Evolutionary conservation across 495 filamentous ascomycete species (phyloP), one percentile per base, ranked within the genome.

Genomic region (Hyaloscypha finlandica): DNA sequence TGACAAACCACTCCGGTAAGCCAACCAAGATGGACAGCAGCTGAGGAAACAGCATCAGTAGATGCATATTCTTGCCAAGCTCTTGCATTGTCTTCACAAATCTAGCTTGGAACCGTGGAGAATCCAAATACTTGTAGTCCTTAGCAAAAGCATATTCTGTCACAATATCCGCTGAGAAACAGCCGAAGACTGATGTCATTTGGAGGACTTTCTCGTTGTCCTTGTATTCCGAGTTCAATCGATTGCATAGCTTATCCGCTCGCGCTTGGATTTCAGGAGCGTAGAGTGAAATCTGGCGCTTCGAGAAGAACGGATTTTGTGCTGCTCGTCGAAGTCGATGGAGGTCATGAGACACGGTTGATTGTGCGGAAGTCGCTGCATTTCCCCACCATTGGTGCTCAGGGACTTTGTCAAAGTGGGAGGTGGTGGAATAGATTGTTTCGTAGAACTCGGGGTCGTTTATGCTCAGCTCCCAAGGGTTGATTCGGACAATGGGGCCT

Each of bases 401-500:
- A 2, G 8, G 39, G 6, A 52, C 42, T 42, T 68, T 68, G 30
- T 55, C 54, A 25, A 53, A 52, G 11, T 32, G 58, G 19, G 33
- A 63, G 29, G 53, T 67, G 12, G 39, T 56, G 8, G 68, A 48
- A 71, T 84, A 87, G 9, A 88, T 55, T 20, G 77, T 73, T 60
- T 85, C 77, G 64, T 80, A 84, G 70, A 77, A 88, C 9, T 83
- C 77, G 0, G 82, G 80, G 71, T 88, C 84, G 35, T 78, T 72
- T 65, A 88, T 77, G 65, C 86, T 84, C 0, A 89, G 48, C 62
- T 89, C 86, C 58, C 79, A 69, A 0, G 88, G 86, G 54, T 75
- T 84, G 73, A 89, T 86, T 19, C 86, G 79, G 8, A 88, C 76
- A 59, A 89, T 87, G 19, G 86, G 85, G 2, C 86, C 68, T 70